Conservation (phyloP, 495 filamentous ascomycete genomes). For the Daldinia loculata region DNA sequence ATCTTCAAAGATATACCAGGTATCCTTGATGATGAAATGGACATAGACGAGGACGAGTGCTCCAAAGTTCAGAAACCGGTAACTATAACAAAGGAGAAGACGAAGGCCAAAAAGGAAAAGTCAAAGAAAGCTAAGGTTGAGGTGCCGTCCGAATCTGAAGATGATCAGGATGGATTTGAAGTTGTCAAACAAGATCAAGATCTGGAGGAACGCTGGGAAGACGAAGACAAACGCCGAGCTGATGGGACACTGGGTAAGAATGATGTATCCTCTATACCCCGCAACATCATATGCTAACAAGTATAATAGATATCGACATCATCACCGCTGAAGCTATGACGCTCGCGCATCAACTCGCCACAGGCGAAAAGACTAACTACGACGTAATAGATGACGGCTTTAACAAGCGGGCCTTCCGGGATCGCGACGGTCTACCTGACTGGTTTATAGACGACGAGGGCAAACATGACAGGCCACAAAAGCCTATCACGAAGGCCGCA, state of each 20-base stretch:
- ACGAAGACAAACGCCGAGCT: slow-evolving; percentile 69
- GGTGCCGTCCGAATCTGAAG: slow-evolving; percentile 50
- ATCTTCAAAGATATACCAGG: slow-evolving; percentile 85
- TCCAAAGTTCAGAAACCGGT: slow-evolving; percentile 28
- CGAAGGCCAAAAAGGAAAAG: slow-evolving; percentile 38
- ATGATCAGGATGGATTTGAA: slow-evolving; percentile 61
- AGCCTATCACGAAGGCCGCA: slow-evolving; percentile 88
- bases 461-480: slow-evolving; percentile 81
- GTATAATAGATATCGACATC: slow-evolving; percentile 85
- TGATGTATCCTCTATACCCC: not conserved
- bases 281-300: slow-evolving; percentile 42
- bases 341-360: slow-evolving; percentile 90
- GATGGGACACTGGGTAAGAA: slow-evolving; percentile 74
- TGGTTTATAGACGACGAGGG: slow-evolving; percentile 97
- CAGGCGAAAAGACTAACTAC: slow-evolving; percentile 77
- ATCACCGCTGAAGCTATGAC: slow-evolving; percentile 99
- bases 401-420: slow-evolving; percentile 90
- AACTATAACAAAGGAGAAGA: slow-evolving; percentile 18
- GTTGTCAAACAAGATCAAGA: slow-evolving; percentile 62
- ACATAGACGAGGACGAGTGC: slow-evolving; percentile 60
- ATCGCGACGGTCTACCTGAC: slow-evolving; percentile 91
- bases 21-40: slow-evolving; percentile 63
- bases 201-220: slow-evolving; percentile 68
- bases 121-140: slow-evolving; percentile 41
- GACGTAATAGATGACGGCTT: slow-evolving; percentile 90